Base-by-base conservation (phyloP, 2,329 filamentous ascomycete species). In the Pyricularia pennisetigena region DNA sequence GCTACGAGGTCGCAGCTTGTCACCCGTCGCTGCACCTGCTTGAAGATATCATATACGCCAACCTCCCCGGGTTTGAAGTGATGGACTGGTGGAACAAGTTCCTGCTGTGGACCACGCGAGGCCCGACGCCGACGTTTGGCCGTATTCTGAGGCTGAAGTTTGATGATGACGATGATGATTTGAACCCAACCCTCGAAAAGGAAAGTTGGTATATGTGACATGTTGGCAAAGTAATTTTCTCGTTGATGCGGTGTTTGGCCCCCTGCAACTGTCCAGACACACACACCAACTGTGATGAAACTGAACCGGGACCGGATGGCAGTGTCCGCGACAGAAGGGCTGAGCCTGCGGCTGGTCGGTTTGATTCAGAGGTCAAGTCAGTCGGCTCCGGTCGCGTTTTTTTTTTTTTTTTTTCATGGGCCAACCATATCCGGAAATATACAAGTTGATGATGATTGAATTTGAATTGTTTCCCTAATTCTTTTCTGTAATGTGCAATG, bases 71-170 rank as follows among this genome's bases (percentile, higher is more conserved):
- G 30, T 41, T 62, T 23, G 23, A 67, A 4, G 24, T 6, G 59
- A 67, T 67, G 66, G 57, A 64, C 59, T 67, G 66, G 66, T 54
- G n/a, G 57, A 64, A 67, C 66, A 61, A 61, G 57, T 64, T 67
- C 30, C 66, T 67, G 57, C 30, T 67, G 20, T 67, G 66, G 66
- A 24, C 62, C 4, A 67, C 66, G 10, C 30, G 32, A 24, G 66
- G 66, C 16, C 29, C 66, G 30, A 61, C 62, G n/a, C 66, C 66
- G 29, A 67, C 30, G 10, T 49, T 64, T 61, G 66, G 66, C 1
- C 57, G 66, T 12, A 20, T 67, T 20, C n/a, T 67, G 29, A 54
- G 66, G 66, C 66, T 67, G 7, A 20, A 35, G 30, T 67, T 67
- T 30, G 66, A 32, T 12, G 66, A 26, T 29, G 24, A 64, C 7